Evolutionary conservation across 2,329 filamentous ascomycete genomes (phyloP), one percentile per base, ranked within the genome.

Genomic region (Calycina herbarum): DNA sequence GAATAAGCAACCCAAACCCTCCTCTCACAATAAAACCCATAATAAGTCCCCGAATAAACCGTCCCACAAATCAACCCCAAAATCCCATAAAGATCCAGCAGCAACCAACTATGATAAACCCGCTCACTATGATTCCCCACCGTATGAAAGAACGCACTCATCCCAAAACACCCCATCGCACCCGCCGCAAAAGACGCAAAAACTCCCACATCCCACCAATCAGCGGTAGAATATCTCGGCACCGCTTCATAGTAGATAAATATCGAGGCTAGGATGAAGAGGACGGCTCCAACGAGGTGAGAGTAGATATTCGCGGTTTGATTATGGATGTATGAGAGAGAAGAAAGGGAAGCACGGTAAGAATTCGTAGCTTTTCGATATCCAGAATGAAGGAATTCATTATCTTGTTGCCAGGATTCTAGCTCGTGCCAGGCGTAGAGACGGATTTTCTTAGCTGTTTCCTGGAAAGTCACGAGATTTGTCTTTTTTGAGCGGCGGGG

Each of bases 1-100:
- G 64, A 69, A 63, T 69, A 70, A 63, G 61, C 65, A 5, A 65
- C 61, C 59, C 70, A 67, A 20, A 66, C 35, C 48, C 27, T 54
- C 62, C 45, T 63, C 54, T 67, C 70, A 56, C 64, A 72, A 54
- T 71, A 72, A 60, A 71, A 70, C 17, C 65, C 61, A 62, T 68
- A 66, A 61, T 71, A 72, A 45, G 66, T 66, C 10, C 67, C 67
- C 7, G 68, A 70, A 59, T 64, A 64, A 51, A 64, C 62, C n/a
- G 62, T 64, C n/a, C 65, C 65, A 62, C 62, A 63, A 10, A 63
- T 66, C 59, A 66, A 61, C 6, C 58, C 59, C 48, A 66, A 42
- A 27, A 66, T 66, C 2, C 65, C 65, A 61, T 64, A 64, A 4
- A 66, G 56, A 45, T 66, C 65, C 7, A 66, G 24, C 13, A 64